Base-by-base conservation (phyloP, 1,284 basidiomycete species). In the Austropuccinia psidii region DNA sequence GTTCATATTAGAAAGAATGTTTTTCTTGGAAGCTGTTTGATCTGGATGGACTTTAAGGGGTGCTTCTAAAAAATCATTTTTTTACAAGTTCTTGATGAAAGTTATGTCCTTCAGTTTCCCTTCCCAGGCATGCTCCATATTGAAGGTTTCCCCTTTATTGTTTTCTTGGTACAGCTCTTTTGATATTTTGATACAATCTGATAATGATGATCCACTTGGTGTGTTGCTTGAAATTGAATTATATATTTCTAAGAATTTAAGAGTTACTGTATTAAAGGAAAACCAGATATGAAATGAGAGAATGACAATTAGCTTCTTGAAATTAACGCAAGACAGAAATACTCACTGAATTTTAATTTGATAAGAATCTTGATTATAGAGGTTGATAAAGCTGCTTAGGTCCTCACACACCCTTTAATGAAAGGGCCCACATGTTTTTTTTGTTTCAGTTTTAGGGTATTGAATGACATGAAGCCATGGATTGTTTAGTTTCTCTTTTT, bases 301-400 rank as follows among this genome's bases (percentile, higher is more conserved):
- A 45, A 11, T 45, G 43, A 45, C 27, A 15, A 17, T 9, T 5
- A 24, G 15, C 7, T 57, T 6, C 7, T 27, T 8, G 7, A 57
- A 11, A 6, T 4, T 29, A 4, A 57, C 27, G 7, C 5, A 57
- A 29, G 29, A 27, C 6, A 57, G n/a, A 39, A 39, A 9, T 9
- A 61, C n/a, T 61, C 24, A 61, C 58, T 39, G 19, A 39, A 41
- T 61, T 24, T 39, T 61, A 39, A 61, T 61, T n/a, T 61, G 58
- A 31, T 61, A 35, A 24, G 39, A 31, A 29, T 61, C 58, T 5
- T 39, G 58, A 61, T 61, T 21, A 19, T 61, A 39, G 19, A 61
- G 33, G 21, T 61, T 61, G 37, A 35, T 61, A 41, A 41, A 39
- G 7, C n/a, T 19, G 43, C 43, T 61, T 35, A 61, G 43, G 58